Conservation (phyloP, 169 alveolate species). For the Theileria orientalis region DNA sequence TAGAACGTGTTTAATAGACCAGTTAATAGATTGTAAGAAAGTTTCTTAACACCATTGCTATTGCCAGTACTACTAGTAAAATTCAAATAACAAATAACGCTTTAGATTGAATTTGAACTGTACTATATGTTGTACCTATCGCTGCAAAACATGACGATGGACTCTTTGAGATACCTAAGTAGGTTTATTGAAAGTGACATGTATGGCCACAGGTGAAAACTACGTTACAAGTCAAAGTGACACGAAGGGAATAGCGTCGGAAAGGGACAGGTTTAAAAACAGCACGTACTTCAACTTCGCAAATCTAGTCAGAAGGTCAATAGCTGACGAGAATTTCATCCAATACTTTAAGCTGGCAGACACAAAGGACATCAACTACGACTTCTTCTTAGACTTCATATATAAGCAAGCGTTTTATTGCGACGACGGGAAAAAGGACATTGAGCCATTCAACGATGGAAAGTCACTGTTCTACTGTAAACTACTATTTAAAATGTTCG, state of each 20-base stretch:
- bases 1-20: not conserved
- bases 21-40: not conserved
- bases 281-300: slow-evolving; percentile 43
- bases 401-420: slow-evolving; percentile 41
- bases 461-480: slow-evolving; percentile 41
- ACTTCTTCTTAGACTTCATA: slow-evolving; percentile 3
- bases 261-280: slow-evolving; percentile 9
- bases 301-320: slow-evolving; percentile 21
- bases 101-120: slow-evolving; percentile 62
- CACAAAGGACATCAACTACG: slow-evolving; percentile 29
- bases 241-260: not conserved
- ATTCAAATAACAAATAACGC: too few relatives aligned
- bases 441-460: not conserved
- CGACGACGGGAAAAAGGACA: not conserved
- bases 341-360: slow-evolving; percentile 55
- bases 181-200: not conserved
- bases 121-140: slow-evolving; percentile 67
- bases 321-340: slow-evolving; percentile 54
- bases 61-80: too few relatives aligned
- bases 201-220: not conserved
- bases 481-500: slow-evolving; percentile 59
- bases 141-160: slow-evolving; percentile 74
- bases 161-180: slow-evolving; percentile 41
- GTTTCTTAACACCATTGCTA: not conserved
- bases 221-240: not conserved